phyloP scores from a whole-genome alignment of 768 basidiomycete genomes.

The Mycena alexandri region DNA sequence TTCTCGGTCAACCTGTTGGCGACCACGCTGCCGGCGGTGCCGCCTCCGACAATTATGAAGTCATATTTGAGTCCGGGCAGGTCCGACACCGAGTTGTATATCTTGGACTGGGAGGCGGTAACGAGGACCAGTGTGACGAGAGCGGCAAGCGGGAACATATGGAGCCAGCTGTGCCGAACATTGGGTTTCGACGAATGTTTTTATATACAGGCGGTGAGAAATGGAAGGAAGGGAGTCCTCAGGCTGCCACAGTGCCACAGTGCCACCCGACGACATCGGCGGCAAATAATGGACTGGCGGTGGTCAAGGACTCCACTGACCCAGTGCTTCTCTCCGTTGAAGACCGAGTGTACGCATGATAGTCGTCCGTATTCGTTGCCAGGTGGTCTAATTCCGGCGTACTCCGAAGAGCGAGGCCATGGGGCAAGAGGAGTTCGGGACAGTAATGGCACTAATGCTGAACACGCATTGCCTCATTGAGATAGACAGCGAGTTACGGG shows the following conservation, averaged over 20 bases:
- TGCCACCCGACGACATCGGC: too few species aligned
- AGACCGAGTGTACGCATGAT: too few species aligned
- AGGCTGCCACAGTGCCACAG: not conserved
- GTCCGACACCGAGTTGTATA: constrained; percentile 20
- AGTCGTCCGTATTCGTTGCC: too few species aligned
- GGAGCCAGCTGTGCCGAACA: not conserved
- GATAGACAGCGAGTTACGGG: too few species aligned
- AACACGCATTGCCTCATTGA: too few species aligned
- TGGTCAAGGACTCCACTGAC: too few species aligned
- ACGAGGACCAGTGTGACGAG: constrained; percentile 1
- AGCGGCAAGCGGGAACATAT: not conserved
- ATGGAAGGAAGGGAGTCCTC: not conserved
- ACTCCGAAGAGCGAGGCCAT: too few species aligned
- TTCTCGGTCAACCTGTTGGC: constrained; percentile 35
- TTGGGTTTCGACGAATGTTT: not conserved
- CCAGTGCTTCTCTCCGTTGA: too few species aligned
- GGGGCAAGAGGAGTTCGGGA: too few species aligned
- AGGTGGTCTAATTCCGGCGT: too few species aligned
- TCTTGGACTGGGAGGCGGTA: constrained; percentile 2
- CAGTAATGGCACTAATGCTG: too few species aligned
- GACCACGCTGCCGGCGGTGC: constrained; percentile 30
- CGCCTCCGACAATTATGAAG: constrained; percentile 31
- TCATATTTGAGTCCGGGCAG: constrained; percentile 21
- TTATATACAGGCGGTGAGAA: constrained; percentile 12
- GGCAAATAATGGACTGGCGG: too few species aligned